Conservation (phyloP, 75 land plant genomes). For the Pseudotsuga menziesii region DNA sequence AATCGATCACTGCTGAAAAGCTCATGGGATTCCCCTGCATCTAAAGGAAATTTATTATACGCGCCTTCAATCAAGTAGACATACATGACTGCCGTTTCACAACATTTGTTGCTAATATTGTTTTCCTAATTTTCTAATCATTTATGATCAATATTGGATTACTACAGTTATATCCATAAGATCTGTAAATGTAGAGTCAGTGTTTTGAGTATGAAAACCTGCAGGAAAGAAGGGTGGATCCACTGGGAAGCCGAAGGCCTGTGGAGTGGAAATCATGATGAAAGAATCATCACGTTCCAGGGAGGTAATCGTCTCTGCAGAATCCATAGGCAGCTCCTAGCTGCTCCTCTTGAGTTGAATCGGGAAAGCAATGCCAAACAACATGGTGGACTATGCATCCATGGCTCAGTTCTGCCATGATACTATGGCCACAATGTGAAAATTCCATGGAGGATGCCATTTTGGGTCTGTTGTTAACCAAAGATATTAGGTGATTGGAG, state of each 20-base stretch:
- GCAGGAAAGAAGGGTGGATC: no score
- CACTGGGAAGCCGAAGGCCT: conserved; percentile 28
- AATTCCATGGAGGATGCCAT: conserved; percentile 66
- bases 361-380: conserved; percentile 30
- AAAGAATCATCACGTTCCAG: conserved; percentile 5
- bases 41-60: no score
- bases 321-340: conserved; percentile 78
- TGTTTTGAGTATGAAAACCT: no score
- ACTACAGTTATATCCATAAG: no score
- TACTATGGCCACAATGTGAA: conserved; percentile 57
- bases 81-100: no score
- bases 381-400: conserved; percentile 15
- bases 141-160: no score
- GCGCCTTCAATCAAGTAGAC: no score
- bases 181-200: no score
- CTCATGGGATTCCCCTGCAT: no score
- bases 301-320: conserved; percentile 70
- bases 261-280: conserved; percentile 55
- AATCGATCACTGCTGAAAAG: no score
- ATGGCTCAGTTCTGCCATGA: conserved; percentile 58
- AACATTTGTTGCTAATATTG: no score
- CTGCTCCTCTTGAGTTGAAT: conserved; percentile 76
- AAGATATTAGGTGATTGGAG: conserved; percentile 43
- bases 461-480: conserved; percentile 41
- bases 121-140: no score